Conservation (phyloP, 192 early-diverging fungal genomes). For the Dispira simplex region DNA sequence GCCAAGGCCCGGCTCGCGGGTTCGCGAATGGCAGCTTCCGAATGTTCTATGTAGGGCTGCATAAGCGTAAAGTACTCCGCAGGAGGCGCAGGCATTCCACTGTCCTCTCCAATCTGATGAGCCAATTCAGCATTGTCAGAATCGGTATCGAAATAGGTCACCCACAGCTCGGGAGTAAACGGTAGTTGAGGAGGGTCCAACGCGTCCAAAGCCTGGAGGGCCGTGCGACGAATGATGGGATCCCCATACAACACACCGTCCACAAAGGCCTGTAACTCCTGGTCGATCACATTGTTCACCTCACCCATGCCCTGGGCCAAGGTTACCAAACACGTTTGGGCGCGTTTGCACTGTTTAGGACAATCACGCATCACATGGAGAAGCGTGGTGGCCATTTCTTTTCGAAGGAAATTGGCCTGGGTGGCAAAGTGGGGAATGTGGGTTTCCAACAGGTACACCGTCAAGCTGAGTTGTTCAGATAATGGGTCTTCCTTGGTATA, state of each 20-base stretch:
- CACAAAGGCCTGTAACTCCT: conserved; percentile 40
- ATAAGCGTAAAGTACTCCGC: conserved; percentile 27
- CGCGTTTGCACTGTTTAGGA: conserved; percentile 12
- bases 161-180: conserved; percentile 56
- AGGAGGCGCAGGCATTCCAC: conserved; percentile 32
- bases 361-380: conserved; percentile 22
- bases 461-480: conserved; percentile 24
- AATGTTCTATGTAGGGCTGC: conserved; percentile 17
- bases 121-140: conserved; percentile 35
- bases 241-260: conserved; percentile 48
- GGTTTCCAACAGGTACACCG: conserved; percentile 25
- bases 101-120: conserved; percentile 44
- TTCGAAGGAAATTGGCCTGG: conserved; percentile 15
- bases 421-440: conserved; percentile 21
- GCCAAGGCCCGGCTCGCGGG: conserved; percentile 43
- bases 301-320: conserved; percentile 28
- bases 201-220: conserved; percentile 41
- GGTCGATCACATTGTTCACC: conserved; percentile 21
- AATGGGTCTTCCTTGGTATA: conserved; percentile 19
- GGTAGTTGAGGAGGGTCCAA: conserved; percentile 36
- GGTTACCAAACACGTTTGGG: conserved; percentile 19
- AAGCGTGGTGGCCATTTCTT: conserved; percentile 20
- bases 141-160: conserved; percentile 48
- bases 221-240: conserved; percentile 44
- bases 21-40: conserved; percentile 8